Base-by-base conservation (phyloP, 257 asterid species). In the Salvia miltiorrhiza region DNA sequence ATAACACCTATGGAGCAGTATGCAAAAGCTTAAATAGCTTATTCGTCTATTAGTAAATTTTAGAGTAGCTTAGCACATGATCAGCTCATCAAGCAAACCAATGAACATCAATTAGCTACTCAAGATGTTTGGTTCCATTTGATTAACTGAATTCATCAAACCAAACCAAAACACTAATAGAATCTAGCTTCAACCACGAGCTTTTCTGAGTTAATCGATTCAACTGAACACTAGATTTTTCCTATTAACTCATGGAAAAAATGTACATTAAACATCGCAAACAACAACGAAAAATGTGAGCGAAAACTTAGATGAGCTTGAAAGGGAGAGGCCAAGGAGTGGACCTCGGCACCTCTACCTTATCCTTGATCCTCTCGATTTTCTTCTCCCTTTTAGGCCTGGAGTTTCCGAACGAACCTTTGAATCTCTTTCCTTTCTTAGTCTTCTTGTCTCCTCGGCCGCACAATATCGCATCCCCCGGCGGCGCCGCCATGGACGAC, bases 301-400 rank as follows among this genome's bases (percentile, higher is more conserved):
- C n/a, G 12, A 43, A 76, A 49, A 26, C 10, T 69, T 56, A 89
- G 48, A 85, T 81, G 82, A 89, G 90, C 78, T 87, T 93, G 87
- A 93, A 88, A 77, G 97, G 90, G 9, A 91, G 85, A 78, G 97
- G 99, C 97, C 96, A 89, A 24, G 96, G 96, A 69, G 97, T 87
- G 69, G 99, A 89, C 87, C 90, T 87, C 62, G 97, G 93, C 9
- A 92, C 90, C 83, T 87, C 95, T 41, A 84, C 69, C 79, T 79
- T 87, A 75, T 92, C 94, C 88, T 91, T 87, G 33, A 89, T 85
- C 52, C 96, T 82, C 49, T 90, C 92, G 7, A 86, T 81, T 76
- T 78, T 67, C 86, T 90, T 86, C 56, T 86, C 96, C 79, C 71
- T 88, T 37, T 88, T 83, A 3, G 96, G 96, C 63, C 96, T 84